phyloP scores from a whole-genome alignment of 2,329 filamentous ascomycete genomes.

The Thelonectria olida region DNA sequence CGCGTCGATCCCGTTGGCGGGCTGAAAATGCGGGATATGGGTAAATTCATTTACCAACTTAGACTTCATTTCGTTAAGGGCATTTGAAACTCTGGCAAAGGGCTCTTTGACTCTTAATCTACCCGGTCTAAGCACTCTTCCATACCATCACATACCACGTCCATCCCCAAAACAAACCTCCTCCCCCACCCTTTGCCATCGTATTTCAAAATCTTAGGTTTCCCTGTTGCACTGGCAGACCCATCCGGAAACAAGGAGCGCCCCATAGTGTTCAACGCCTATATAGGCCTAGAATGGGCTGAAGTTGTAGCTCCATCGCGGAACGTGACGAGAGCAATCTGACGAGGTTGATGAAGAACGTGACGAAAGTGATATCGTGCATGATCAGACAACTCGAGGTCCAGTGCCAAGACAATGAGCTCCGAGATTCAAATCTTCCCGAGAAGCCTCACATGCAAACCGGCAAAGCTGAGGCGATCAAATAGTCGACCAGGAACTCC shows the following conservation, averaged over 20 bases:
- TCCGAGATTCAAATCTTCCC: no score
- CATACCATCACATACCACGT: constrained; percentile 2
- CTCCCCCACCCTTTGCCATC: no score
- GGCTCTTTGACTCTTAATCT: neutral
- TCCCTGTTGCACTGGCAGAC: neutral
- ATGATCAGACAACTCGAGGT: no score
- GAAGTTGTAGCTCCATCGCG: no score
- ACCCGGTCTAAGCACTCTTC: neutral
- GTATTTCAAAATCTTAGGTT: neutral
- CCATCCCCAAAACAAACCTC: no score
- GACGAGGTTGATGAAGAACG: neutral
- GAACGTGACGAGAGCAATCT: neutral
- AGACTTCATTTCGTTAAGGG: neutral
- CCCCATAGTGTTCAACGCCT: neutral
- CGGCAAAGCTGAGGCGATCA: no score
- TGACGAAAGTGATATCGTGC: neutral
- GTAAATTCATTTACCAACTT: neutral
- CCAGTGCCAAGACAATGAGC: no score
- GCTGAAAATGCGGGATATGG: neutral
- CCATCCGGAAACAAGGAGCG: neutral
- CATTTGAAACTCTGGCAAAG: neutral
- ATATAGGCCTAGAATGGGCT: neutral
- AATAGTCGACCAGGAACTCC: no score
- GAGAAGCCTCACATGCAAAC: no score
- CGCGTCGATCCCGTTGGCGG: neutral